Percentiles rank a stretch among this genome's conserved stretches.
phyloP scores from a whole-genome alignment of 2,329 filamentous ascomycete genomes.

The Ilyonectria sp. region DNA sequence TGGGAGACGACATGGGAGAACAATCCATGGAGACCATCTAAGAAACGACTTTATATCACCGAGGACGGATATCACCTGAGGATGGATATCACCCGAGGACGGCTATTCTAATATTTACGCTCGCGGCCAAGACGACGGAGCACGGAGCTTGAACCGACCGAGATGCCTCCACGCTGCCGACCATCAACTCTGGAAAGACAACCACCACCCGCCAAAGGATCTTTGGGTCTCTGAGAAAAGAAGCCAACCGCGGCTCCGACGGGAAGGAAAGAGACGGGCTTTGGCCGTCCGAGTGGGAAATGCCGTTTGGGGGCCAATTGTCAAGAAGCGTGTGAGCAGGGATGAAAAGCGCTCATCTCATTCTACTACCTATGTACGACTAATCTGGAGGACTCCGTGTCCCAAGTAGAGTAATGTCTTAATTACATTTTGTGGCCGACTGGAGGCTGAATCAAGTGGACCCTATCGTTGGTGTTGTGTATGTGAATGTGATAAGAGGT shows the following conservation, averaged over 20 bases:
- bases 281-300: background rate
- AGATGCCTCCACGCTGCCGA: background rate
- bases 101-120: background rate
- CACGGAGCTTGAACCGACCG: background rate
- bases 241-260: background rate
- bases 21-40: background rate
- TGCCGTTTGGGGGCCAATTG: background rate
- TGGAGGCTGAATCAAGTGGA: background rate
- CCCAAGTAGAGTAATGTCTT: constrained; percentile 44
- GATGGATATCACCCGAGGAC: background rate
- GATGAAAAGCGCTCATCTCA: constrained; percentile 24
- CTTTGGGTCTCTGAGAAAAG: background rate
- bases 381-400: constrained; percentile 40
- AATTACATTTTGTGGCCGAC: constrained; percentile 26
- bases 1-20: background rate
- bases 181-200: background rate
- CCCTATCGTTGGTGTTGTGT: background rate
- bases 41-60: background rate
- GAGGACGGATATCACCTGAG: background rate
- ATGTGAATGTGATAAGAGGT: background rate
- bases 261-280: background rate
- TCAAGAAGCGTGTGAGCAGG: constrained; percentile 2
- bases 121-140: background rate
- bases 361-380: constrained; percentile 39
- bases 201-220: background rate